Base-by-base conservation (phyloP, 2,329 filamentous ascomycete genomes). In the Neopestalotiopsis sp. region DNA sequence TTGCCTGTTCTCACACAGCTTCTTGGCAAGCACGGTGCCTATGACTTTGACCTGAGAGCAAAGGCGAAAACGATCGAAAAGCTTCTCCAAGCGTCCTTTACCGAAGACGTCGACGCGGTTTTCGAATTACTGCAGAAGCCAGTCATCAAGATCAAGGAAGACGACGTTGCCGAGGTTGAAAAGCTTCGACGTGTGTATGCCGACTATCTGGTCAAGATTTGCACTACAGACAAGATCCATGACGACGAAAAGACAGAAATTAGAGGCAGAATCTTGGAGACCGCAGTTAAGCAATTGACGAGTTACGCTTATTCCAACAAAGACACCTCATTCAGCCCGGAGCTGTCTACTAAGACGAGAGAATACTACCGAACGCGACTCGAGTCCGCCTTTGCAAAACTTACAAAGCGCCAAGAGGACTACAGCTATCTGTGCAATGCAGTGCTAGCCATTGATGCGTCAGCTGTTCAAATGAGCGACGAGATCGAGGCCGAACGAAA, bases 1-100 rank as follows among this genome's bases (percentile, higher is more conserved):
- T 79, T 87, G 4, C 82, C 86, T 1, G 83, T 95, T 6, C 81
- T 96, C 13, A 84, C 86, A 56, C 88, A 89, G 30, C 82, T 98
- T n/a, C 86, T 96, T 58, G 88, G 89, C 49, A 88, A 89, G 65
- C 84, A 91, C 70, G 93, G 93, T 1, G 87, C 87, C 1, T 90
- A 94, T 73, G 93, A 92, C 76, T 96, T 98, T 76, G 96, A 98
- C 76, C 91, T 93, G 71, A 86, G 92, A 68, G 97, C 95, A 0
- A 96, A 92, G 78, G 92, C 91, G 1, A 97, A 95, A 81, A 95
- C 94, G 0, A 83, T 97, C 1, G 94, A 97, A 74, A 91, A 88
- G 71, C 84, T 96, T 2, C 81, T 97, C 4, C 85, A 89, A 66
- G 86, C 87, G 58, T 87, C 89, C 9, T 87, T 88, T 30, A 80